Evolutionary conservation across 192 early-diverging fungal genomes (phyloP).

Genomic region (Borealophlyctis nickersoniae): DNA sequence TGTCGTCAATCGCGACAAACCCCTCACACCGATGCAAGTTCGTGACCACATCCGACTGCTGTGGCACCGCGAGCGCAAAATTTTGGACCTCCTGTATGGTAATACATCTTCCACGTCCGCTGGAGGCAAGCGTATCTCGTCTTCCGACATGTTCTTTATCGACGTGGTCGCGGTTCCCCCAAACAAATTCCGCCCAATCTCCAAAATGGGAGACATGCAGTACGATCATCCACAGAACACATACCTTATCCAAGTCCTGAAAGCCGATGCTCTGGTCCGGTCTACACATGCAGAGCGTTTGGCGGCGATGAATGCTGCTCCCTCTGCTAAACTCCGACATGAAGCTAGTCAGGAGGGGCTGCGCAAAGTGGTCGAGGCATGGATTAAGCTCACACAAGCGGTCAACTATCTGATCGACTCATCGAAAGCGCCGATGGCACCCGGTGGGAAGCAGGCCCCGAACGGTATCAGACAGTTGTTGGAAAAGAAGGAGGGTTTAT

Average conservation of each 20-base stretch:
- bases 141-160: constrained; percentile 85
- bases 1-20: constrained; percentile 31
- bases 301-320: too few species aligned
- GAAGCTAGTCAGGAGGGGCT: constrained; percentile 6
- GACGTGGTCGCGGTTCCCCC: constrained; percentile 89
- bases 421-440: constrained; percentile 73
- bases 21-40: constrained; percentile 74
- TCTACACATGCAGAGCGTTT: too few species aligned
- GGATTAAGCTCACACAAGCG: constrained; percentile 80
- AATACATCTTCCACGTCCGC: constrained; percentile 27
- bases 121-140: constrained; percentile 36
- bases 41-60: constrained; percentile 72
- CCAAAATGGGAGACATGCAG: constrained; percentile 81
- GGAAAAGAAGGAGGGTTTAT: constrained; percentile 99
- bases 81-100: constrained; percentile 83
- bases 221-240: constrained; percentile 97
- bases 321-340: constrained; percentile 15
- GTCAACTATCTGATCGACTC: constrained; percentile 95
- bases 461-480: constrained; percentile 92
- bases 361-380: constrained; percentile 47
- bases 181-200: constrained; percentile 89
- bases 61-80: constrained; percentile 71
- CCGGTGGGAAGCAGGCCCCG: constrained; percentile 66
- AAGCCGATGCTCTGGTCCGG: constrained; percentile 48
- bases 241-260: constrained; percentile 79